A percentile compares a stretch with the other conserved stretches of the same genome.
Conservation (phyloP, 1,139 yeast species). For the Spathaspora sp. region DNA sequence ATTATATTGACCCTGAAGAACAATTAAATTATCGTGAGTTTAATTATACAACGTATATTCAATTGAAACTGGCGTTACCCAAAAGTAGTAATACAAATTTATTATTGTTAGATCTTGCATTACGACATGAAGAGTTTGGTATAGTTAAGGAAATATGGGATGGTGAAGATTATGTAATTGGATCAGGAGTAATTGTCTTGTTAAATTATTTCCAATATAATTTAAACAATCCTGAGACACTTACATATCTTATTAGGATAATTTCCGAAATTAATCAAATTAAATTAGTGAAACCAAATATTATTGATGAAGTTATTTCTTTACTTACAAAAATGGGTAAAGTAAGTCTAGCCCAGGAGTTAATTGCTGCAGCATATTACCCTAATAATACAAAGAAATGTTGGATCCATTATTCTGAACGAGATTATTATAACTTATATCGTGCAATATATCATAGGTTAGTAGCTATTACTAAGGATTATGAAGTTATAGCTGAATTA, state of each 20-base stretch:
- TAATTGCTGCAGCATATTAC: slow-evolving; percentile 11
- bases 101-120: slow-evolving; percentile 26
- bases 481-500: neutral
- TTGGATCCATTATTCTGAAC: neutral
- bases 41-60: slow-evolving; percentile 20
- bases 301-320: slow-evolving; percentile 11
- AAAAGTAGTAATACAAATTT: neutral
- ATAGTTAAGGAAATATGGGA: slow-evolving; percentile 16
- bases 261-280: slow-evolving; percentile 7
- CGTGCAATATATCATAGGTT: neutral
- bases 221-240: slow-evolving; percentile 9
- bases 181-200: slow-evolving; percentile 15
- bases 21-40: slow-evolving; percentile 16
- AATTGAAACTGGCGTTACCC: slow-evolving; percentile 11
- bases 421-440: neutral
- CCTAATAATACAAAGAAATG: neutral
- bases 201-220: slow-evolving; percentile 14
- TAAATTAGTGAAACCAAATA: slow-evolving; percentile 5
- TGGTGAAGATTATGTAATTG: slow-evolving; percentile 10
- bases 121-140: slow-evolving; percentile 21
- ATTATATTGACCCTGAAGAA: slow-evolving; percentile 2
- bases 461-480: slow-evolving; percentile 1
- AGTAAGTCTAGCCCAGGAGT: slow-evolving; percentile 11
- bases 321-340: slow-evolving; percentile 9
- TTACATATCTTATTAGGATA: slow-evolving; percentile 7